Base-by-base conservation (phyloP, 768 basidiomycete species). In the Russula griseocarnosa region DNA sequence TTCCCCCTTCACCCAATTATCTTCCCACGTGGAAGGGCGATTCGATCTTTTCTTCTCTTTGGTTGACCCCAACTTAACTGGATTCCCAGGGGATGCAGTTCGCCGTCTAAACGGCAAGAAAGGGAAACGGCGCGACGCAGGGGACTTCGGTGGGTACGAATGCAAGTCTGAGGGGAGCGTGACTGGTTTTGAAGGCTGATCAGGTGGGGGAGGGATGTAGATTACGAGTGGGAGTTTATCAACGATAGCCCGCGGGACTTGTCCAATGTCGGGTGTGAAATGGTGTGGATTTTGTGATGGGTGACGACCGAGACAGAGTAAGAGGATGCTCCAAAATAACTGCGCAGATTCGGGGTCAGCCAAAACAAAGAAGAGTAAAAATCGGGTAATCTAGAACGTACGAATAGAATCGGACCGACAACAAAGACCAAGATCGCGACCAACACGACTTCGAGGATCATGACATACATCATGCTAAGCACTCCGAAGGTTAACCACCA, bases 401-500 rank as follows among this genome's bases (percentile, higher is more conserved):
- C 91, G 75, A 88, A 88, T 64, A 92, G 74, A 58, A 93, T 82
- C 0, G 91, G 91, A 1, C 88, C 86, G 62, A 94, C 74, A 60
- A 93, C 79, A 72, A 94, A 88, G 36, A 94, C 85, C 13, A 91
- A 76, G 64, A 92, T 77, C 28, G 86, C 89, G 18, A 94, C 81
- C 5, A 92, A 68, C 60, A 92, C 73, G 55, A 93, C 85, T 73
- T 93, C 85, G 47, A 84, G 74, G 34, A 86, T 74, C 79, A 88
- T 85, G 60, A 92, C 69, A 71, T 93, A 94, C 78, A 89, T 85
- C 47, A 89, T 83, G 74, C 87, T 86, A 16, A 93, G 76, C 68
- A 93, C 86, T 40, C 83, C 86, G 72, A 94, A 92, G 24, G 83
- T 84, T 52, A 92, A 82, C 89, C 90, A 94, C 91, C 91, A 94